Evolutionary conservation across 1,284 basidiomycete species (phyloP), one percentile per base, ranked within the genome.

Genomic region (Ganoderma lingzhi): DNA sequence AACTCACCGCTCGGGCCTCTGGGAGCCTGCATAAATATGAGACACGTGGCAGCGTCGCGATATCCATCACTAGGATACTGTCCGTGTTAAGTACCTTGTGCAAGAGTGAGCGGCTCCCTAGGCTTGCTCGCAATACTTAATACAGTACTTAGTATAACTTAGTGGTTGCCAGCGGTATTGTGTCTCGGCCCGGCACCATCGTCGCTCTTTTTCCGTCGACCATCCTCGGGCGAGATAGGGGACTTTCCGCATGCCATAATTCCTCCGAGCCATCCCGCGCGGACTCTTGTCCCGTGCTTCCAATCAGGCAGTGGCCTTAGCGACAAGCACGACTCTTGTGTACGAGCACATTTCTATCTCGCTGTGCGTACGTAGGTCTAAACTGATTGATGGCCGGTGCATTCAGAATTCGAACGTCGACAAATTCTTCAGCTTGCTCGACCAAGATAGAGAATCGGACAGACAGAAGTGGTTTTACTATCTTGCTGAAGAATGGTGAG

Each of bases 241-340:
- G 76, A 78, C 44, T 30, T 45, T 23, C n/a, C 44, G 17, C 44
- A 45, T 32, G 66, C 70, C 28, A 70, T 79, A 53, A 74, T 82
- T 51, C 81, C 83, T 15, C 45, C 45, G 8, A 75, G 19, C 79
- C 65, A 67, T 66, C 37, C 75, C 76, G 66, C 78, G 1, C 66
- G 74, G 14, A 86, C 84, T 4, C 45, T 48, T 23, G n/a, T 48
- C 0, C 76, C 88, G 4, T 83, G 89, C 1, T 78, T 90, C 3
- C 88, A 87, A 74, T 89, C 89, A 48, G n/a, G n/a, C 74, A 88
- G 89, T 74, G 87, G 87, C 17, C 88, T 87, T 6, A 85, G 86
- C 5, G 85, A 88, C 73, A 83, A 86, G 70, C 90, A 89, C 15
- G 14, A 32, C 53, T 4, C 10, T n/a, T 4, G 28, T 71, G 66